phyloP scores from a whole-genome alignment of 495 filamentous ascomycete species.

The Chaetomium fimeti region DNA sequence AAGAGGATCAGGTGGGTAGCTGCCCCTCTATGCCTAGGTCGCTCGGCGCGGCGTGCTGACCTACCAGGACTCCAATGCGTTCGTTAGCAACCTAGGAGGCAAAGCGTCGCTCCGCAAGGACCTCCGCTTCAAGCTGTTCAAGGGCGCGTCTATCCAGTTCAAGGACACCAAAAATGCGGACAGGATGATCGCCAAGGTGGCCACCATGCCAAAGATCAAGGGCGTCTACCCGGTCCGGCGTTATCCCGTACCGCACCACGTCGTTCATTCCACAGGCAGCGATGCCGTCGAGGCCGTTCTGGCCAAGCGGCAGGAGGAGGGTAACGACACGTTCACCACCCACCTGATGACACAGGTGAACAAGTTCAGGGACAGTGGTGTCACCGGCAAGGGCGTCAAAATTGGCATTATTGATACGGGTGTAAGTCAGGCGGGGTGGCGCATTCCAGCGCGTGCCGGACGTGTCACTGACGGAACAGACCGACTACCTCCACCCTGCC shows the following conservation, averaged over 20 bases:
- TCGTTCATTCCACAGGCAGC: constrained; percentile 48
- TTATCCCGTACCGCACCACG: constrained; percentile 45
- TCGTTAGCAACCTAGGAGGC: constrained; percentile 39
- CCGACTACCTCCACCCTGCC: constrained; percentile 58
- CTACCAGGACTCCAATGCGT: constrained; percentile 40
- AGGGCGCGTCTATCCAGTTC: constrained; percentile 51
- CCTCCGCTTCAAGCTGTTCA: constrained; percentile 49
- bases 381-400: constrained; percentile 49
- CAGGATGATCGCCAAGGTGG: constrained; percentile 40
- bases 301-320: constrained; percentile 37
- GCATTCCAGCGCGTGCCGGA: not conserved
- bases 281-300: constrained; percentile 31
- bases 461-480: constrained; percentile 35
- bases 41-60: constrained; percentile 14
- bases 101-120: constrained; percentile 46
- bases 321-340: constrained; percentile 43
- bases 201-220: constrained; percentile 45
- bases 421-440: constrained; percentile 31
- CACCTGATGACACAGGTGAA: constrained; percentile 53
- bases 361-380: constrained; percentile 45
- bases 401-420: constrained; percentile 51
- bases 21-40: constrained; percentile 3
- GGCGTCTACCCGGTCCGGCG: constrained; percentile 47
- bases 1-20: constrained; percentile 43
- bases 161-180: constrained; percentile 43